Evolutionary conservation across 805 yeast species (phyloP), one percentile per base, ranked within the genome.

Genomic region (Spathaspora boniae): DNA sequence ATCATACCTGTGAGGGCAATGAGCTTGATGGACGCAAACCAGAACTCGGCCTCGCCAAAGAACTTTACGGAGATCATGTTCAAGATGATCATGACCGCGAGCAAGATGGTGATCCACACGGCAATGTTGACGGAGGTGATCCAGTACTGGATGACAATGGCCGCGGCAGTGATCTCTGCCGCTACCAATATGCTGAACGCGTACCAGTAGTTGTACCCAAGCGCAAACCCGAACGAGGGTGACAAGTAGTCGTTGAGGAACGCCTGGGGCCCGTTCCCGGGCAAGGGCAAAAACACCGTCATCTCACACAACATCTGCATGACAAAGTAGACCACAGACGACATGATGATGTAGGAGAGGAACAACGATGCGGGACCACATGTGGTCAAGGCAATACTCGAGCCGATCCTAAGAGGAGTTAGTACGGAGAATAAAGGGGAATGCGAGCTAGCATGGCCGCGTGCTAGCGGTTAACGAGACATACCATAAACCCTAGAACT

Each of bases 321-420:
- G 22, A 58, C 58, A 33, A 53, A 51, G 37, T 45, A 62, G 17
- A 60, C 45, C 8, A 53, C 48, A 19, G 47, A 33, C 2, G 57
- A 44, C 50, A 56, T 50, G 11, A 52, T 31, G 20, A 42, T 12
- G 30, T 53, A 54, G 14, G 51, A 40, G 27, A 80, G 72, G 33
- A 80, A 65, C 23, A 80, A 54, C 22, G 81, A 73, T 3, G 78
- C 84, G 4, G 85, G 82, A 27, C 87, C 87, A 49, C 82, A 82
- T 14, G 70, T 65, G 23, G 54, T 53, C 41, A 82, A 61, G 1
- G 83, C 76, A 28, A 70, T 58, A 36, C 85, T 86, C 3, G 82
- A 71, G 39, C 84, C 85, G 36, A n/a, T n/a, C n/a, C n/a, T n/a
- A n/a, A n/a, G n/a, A n/a, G n/a, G n/a, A n/a, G n/a, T n/a, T n/a